Base-by-base conservation (phyloP, 768 basidiomycete species). In the Agrocybe praecox region DNA sequence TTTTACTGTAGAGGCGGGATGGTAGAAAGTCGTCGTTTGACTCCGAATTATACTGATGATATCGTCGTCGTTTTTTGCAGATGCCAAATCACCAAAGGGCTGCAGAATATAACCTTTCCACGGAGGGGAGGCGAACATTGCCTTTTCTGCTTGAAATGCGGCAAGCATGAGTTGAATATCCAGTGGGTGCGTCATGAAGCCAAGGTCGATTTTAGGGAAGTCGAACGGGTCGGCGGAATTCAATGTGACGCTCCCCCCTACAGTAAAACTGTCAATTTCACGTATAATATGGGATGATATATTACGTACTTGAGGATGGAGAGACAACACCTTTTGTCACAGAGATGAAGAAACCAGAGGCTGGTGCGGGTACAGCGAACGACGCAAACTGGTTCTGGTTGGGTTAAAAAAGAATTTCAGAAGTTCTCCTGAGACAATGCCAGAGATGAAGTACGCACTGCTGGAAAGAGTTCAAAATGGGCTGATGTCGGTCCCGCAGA, bases 291-390 rank as follows among this genome's bases (percentile, higher is more conserved):
- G 18, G 15, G 6, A 10, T 43, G 15, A 44, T 43, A 6, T 19
- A 18, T 7, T 10, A 6, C 51, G 11, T 52, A 52, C 51, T 18
- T 23, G 51, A 52, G 7, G 15, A 2, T 42, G 51, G 51, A 22
- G 51, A 40, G 10, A 44, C 51, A 69, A 55, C 75, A 51, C 26
- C 17, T n/a, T 26, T 48, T 1, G 2, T n/a, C 73, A 76, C 26
- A 1, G 45, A 40, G 10, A 70, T 51, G 22, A 29, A 29, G 26
- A 29, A 29, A 4, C 26, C 26, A 5, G 26, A 5, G 9, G 26
- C 5, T 9, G 26, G 26, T 9, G 26, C 4, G 26, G 26, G 26
- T 29, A 29, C 26, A 9, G 26, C 26, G 9, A 29, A 29, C 9
- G 26, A 29, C 9, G 26, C 26, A 9, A 29, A 29, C 9, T 29